Base-by-base conservation (phyloP, 2,329 filamentous ascomycete species). In the Pseudonectria buxi region DNA sequence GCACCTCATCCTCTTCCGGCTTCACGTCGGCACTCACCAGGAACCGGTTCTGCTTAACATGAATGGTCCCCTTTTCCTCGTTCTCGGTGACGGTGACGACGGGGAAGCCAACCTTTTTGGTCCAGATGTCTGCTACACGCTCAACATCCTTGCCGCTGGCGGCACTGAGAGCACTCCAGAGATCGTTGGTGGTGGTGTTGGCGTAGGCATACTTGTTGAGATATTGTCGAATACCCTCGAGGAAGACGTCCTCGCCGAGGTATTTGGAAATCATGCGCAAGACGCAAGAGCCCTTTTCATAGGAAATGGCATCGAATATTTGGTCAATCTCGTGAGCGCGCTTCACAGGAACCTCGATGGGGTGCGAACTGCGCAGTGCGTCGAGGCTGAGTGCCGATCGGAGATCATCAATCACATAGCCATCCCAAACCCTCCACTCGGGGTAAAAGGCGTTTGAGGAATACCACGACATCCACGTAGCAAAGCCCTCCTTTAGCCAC, bases 351-450 rank as follows among this genome's bases (percentile, higher is more conserved):
- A 95, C 89, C 62, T 96, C 90, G 40, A 96, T 94, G 6, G 90
- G 90, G 61, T 96, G 90, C 55, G 87, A 94, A 75, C 88, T 95
- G 50, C 90, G 80, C 35, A 96, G 68, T 4, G 89, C 94, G 61
- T 96, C 90, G 6, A 96, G 75, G 14, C 82, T 81, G 26, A 96
- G 72, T 2, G 90, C 90, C 44, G 85, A 82, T 58, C 94, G 87
- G 38, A 96, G 74, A 54, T 86, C 94, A 56, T 95, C 89, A 24
- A 86, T 89, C 37, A 96, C 89, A 59, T 95, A 96, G 18, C 81
- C 83, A 63, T 96, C 79, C 90, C 90, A 96, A 11, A 96, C 87
- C 64, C 94, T 94, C 90, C 90, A 96, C 62, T 96, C 90, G 7
- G 90, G 90, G 64, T 89, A 96, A 70, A 96, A 95, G 39, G 76